These are phyloP conservation scores for Hymenoscyphus repandus DNA, from an alignment of 2,329 filamentous ascomycete species.

Conservation along the genomic window DNA sequence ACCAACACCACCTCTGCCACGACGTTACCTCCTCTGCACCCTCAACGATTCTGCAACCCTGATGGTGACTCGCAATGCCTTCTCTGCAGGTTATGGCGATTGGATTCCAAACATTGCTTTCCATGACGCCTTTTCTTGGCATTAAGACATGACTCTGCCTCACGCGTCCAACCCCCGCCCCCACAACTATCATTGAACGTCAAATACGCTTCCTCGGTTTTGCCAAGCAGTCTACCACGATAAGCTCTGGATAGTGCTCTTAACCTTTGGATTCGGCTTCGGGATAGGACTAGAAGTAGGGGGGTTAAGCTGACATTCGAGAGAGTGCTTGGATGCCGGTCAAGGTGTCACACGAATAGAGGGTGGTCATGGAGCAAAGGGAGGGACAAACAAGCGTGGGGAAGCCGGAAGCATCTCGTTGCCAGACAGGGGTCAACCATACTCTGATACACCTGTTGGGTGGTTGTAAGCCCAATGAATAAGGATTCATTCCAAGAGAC, in stretches of 20 bases:
- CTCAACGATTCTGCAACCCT: neutral
- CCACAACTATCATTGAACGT: neutral
- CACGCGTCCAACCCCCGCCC: neutral
- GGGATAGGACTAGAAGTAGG: too few species aligned
- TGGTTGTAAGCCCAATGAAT: neutral
- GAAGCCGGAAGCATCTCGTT: neutral
- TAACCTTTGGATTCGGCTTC: too few species aligned
- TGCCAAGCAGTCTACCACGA: conserved; percentile 11
- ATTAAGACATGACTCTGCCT: neutral
- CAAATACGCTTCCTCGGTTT: neutral
- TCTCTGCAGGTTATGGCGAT: neutral
- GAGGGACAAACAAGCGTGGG: neutral
- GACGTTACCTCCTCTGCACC: neutral
- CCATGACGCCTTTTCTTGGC: neutral
- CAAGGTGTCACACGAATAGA: neutral
- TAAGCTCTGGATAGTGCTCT: conserved; percentile 9
- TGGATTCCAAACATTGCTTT: neutral
- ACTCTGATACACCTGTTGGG: neutral
- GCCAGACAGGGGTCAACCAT: neutral
- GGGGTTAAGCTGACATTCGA: conserved; percentile 1
- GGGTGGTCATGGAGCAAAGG: too few species aligned
- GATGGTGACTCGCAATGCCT: neutral
- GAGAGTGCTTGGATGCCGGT: neutral
- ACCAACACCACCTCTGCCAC: neutral
- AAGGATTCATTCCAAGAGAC: neutral